These are phyloP conservation scores for Arachis hypogaea DNA, from an alignment of 306 rosid species.

Conservation along the genomic window DNA sequence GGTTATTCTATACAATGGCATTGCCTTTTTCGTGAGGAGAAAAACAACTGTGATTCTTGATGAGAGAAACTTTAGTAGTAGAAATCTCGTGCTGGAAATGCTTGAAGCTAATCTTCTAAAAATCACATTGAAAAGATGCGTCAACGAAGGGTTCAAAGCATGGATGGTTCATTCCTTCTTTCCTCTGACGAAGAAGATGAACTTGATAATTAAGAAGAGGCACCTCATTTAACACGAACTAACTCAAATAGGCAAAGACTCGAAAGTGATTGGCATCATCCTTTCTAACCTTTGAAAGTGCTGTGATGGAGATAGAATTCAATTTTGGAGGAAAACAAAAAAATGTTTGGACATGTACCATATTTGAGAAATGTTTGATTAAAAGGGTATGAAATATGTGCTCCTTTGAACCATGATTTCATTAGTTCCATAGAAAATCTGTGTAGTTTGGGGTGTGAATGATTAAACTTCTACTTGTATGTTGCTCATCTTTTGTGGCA, in stretches of 20 bases:
- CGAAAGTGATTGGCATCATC: slow-evolving; percentile 44
- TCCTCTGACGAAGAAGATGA: slow-evolving; percentile 97
- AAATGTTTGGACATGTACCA: slow-evolving; percentile 37
- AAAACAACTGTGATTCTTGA: slow-evolving; percentile 77
- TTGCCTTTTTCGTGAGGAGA: slow-evolving; percentile 79
- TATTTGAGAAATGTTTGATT: not conserved
- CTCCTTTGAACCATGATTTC: too few relatives aligned
- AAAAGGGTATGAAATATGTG: too few relatives aligned
- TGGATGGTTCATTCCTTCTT: slow-evolving; percentile 96
- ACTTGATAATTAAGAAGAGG: slow-evolving; percentile 61
- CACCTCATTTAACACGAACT: slow-evolving; percentile 43
- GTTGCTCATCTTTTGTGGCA: too few relatives aligned
- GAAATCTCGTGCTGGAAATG: slow-evolving; percentile 90
- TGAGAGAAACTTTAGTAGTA: slow-evolving; percentile 62
- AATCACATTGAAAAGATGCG: slow-evolving; percentile 87
- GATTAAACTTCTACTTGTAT: not conserved
- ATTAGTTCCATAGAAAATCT: too few relatives aligned
- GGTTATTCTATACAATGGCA: slow-evolving; percentile 79
- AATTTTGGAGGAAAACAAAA: slow-evolving; percentile 36
- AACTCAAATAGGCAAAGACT: slow-evolving; percentile 53
- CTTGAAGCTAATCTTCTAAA: slow-evolving; percentile 73
- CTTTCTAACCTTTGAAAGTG: slow-evolving; percentile 38
- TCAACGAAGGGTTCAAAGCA: slow-evolving; percentile 82
- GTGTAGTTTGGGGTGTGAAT: slow-evolving; percentile 47
- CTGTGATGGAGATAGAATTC: slow-evolving; percentile 36